These are phyloP conservation scores for Cladosporium halotolerans DNA, from an alignment of 2,329 filamentous ascomycete species.

Conservation along the genomic window DNA sequence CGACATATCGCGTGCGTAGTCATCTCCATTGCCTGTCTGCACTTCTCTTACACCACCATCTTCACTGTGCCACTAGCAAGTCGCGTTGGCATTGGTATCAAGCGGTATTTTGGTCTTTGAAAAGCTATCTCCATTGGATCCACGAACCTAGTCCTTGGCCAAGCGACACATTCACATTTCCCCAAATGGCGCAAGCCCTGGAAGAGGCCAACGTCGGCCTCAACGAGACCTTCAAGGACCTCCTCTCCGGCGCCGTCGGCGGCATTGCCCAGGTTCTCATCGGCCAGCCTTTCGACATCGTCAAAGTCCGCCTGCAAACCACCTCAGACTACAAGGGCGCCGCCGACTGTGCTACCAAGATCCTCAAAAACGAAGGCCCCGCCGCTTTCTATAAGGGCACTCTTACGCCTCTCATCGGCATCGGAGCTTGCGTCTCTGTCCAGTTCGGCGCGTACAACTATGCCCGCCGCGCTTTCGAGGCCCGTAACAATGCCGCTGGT, in stretches of 20 bases:
- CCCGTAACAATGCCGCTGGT: constrained; percentile 50
- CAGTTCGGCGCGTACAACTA: constrained; percentile 97
- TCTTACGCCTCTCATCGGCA: constrained; percentile 86
- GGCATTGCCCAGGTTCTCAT: constrained; percentile 91
- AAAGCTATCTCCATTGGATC: not conserved
- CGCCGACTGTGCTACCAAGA: constrained; percentile 70
- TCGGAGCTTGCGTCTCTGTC: constrained; percentile 91
- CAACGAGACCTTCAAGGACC: constrained; percentile 64
- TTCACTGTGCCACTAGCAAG: not conserved
- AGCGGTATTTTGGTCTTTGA: not conserved
- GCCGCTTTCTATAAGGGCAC: constrained; percentile 98
- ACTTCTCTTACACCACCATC: not conserved
- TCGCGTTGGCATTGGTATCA: not conserved
- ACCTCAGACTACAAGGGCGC: constrained; percentile 74
- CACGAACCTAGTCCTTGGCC: not conserved
- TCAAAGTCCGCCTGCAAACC: constrained; percentile 96
- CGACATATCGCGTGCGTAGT: constrained; percentile 7
- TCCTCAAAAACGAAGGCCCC: constrained; percentile 81
- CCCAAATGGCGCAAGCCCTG: constrained; percentile 31
- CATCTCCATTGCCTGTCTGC: not conserved
- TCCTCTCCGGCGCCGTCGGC: constrained; percentile 83
- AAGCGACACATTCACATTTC: not conserved
- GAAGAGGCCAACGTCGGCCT: constrained; percentile 37
- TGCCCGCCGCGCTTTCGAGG: constrained; percentile 79
- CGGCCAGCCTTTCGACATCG: constrained; percentile 76